These are phyloP conservation scores for Plasmodium berghei DNA, from an alignment of 169 alveolate species.

Conservation along the genomic window DNA sequence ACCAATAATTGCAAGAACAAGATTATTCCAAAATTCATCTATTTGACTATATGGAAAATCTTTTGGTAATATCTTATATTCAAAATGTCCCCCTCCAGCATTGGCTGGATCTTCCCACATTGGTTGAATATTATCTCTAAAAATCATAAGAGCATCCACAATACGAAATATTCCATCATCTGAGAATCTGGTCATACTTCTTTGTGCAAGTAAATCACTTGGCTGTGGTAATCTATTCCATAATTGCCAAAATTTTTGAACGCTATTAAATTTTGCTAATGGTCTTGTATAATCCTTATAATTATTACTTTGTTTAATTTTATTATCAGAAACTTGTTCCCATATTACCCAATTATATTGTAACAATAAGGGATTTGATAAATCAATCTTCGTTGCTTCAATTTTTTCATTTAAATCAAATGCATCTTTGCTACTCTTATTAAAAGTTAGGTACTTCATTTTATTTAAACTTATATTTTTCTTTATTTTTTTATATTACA, in stretches of 20 bases:
- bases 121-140: slow-evolving; percentile 88
- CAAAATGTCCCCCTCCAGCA: slow-evolving; percentile 89
- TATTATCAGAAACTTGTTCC: slow-evolving; percentile 86
- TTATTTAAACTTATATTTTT: not conserved
- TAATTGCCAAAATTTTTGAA: slow-evolving; percentile 86
- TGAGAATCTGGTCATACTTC: slow-evolving; percentile 78
- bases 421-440: slow-evolving; percentile 61
- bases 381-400: slow-evolving; percentile 69
- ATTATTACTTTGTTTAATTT: slow-evolving; percentile 82
- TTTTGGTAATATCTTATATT: slow-evolving; percentile 85
- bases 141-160: slow-evolving; percentile 86
- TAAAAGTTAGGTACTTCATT: slow-evolving; percentile 72
- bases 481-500: slow-evolving; percentile 2
- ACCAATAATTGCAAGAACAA: slow-evolving; percentile 87
- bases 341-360: slow-evolving; percentile 90
- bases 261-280: slow-evolving; percentile 88
- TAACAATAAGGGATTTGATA: slow-evolving; percentile 79
- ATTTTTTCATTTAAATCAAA: slow-evolving; percentile 52
- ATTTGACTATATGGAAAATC: slow-evolving; percentile 82
- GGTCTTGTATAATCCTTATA: slow-evolving; percentile 89
- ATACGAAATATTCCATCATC: slow-evolving; percentile 84
- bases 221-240: slow-evolving; percentile 88
- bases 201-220: slow-evolving; percentile 82
- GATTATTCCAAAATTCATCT: slow-evolving; percentile 89
- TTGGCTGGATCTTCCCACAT: slow-evolving; percentile 92